These are phyloP conservation scores for Ustilago esculenta DNA, from an alignment of 1,284 basidiomycete species.

Conservation along the genomic window DNA sequence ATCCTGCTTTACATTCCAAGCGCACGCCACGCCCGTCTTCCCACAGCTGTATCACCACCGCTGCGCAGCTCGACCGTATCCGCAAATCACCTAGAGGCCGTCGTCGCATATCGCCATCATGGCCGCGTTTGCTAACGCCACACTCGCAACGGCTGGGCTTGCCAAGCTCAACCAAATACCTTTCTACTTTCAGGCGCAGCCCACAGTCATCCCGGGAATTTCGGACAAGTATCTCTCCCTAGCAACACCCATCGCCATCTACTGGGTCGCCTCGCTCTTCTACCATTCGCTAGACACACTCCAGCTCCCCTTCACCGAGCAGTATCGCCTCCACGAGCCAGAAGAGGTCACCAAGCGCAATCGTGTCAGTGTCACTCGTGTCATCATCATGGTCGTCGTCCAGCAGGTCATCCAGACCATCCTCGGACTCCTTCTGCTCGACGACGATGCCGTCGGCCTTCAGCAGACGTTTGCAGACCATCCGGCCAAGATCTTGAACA, in stretches of 20 bases:
- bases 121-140: conserved; percentile 37
- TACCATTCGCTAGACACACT: conserved; percentile 81
- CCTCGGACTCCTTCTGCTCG: conserved; percentile 78
- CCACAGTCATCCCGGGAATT: conserved; percentile 73
- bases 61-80: too few relatives aligned
- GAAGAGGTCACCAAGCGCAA: conserved; percentile 82
- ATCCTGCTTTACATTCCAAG: too few relatives aligned
- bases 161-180: conserved; percentile 48
- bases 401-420: conserved; percentile 87
- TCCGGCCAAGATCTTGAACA: conserved; percentile 37
- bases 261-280: conserved; percentile 84
- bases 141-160: conserved; percentile 25
- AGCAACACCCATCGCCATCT: conserved; percentile 80
- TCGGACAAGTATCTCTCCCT: conserved; percentile 81
- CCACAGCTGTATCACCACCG: too few relatives aligned
- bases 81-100: too few relatives aligned
- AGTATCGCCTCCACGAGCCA: conserved; percentile 87
- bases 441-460: conserved; percentile 68
- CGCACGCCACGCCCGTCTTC: too few relatives aligned
- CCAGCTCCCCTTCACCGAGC: conserved; percentile 81
- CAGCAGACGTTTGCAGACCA: conserved; percentile 71
- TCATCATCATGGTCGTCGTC: conserved; percentile 80
- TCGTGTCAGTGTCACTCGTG: conserved; percentile 76
- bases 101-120: too few relatives aligned
- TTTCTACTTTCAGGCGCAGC: conserved; percentile 72